These are phyloP conservation scores for Colletotrichum chlorophyti DNA, from an alignment of 2,329 filamentous ascomycete genomes.

Conservation along the genomic window DNA sequence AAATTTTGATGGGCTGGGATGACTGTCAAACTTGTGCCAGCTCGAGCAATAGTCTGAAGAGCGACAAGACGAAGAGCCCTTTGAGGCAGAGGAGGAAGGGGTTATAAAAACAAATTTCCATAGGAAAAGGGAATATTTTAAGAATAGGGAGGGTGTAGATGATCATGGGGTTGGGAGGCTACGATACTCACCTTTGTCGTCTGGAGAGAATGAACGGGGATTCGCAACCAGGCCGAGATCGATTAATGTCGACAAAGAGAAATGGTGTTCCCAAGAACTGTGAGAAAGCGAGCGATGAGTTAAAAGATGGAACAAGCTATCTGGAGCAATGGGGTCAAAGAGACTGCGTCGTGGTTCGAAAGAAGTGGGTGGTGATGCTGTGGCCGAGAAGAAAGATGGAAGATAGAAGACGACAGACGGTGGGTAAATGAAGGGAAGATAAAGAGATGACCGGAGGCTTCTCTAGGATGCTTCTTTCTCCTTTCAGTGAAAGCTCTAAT, in stretches of 20 bases:
- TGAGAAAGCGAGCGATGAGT: constrained; percentile 61
- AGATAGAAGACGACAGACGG: constrained; percentile 34
- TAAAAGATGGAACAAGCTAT: constrained; percentile 67
- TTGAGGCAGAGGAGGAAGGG: too few species aligned
- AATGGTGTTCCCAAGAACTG: constrained; percentile 60
- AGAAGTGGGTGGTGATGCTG: constrained; percentile 51
- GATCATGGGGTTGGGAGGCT: constrained; percentile 5
- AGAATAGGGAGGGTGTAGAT: background rate
- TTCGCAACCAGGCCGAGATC: constrained; percentile 27
- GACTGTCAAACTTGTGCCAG: too few species aligned
- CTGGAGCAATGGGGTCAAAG: constrained; percentile 56
- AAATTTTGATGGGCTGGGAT: too few species aligned
- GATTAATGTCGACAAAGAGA: constrained; percentile 39
- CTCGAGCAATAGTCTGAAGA: too few species aligned
- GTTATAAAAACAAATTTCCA: too few species aligned
- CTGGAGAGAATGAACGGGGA: constrained; percentile 33
- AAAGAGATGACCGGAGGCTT: constrained; percentile 29
- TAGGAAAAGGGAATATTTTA: background rate
- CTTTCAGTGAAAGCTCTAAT: background rate
- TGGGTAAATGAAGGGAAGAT: constrained; percentile 33
- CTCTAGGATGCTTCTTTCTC: constrained; percentile 22
- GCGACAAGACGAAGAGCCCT: too few species aligned
- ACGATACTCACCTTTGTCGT: constrained; percentile 20
- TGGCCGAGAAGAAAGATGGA: constrained; percentile 33
- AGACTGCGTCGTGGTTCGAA: constrained; percentile 42